A percentile compares a stretch with the other conserved stretches of the same genome.
Conservation (phyloP, 139 green algal genomes). For the Spirogloea muscicola region DNA sequence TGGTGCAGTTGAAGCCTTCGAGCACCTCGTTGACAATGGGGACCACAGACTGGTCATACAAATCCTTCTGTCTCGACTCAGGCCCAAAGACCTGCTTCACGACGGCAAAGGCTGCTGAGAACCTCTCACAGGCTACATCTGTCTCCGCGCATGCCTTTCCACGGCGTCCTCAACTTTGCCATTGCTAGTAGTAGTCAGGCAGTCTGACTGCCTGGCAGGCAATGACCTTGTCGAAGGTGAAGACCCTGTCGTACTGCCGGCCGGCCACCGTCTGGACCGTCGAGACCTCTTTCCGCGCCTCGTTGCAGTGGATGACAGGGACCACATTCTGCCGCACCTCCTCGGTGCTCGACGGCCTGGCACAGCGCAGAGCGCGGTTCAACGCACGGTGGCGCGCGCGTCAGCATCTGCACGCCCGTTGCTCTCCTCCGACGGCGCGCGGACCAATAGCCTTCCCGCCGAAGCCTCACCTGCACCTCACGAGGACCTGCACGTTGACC, state of each 20-base stretch:
- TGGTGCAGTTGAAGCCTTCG: conserved; percentile 86
- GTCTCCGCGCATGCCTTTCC: too few species aligned
- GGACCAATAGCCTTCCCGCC: too few species aligned
- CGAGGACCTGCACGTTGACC: conserved; percentile 92
- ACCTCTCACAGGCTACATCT: too few species aligned
- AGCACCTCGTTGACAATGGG: conserved; percentile 95
- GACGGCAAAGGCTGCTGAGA: too few species aligned
- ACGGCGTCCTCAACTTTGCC: too few species aligned
- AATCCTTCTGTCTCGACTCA: conserved; percentile 72
- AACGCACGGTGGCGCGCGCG: too few species aligned
- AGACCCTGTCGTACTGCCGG: conserved; percentile 77
- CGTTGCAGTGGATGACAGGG: conserved; percentile 78
- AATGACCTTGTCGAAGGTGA: conserved; percentile 88
- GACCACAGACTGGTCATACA: conserved; percentile 80
- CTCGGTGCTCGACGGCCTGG: conserved; percentile 67
- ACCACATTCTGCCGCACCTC: conserved; percentile 63
- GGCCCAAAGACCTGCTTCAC: conserved; percentile 73
- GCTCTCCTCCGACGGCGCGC: too few species aligned
- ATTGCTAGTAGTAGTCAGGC: too few species aligned
- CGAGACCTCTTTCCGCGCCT: conserved; percentile 71
- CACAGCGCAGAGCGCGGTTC: too few species aligned
- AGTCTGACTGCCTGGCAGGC: too few species aligned
- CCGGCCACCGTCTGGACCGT: conserved; percentile 63
- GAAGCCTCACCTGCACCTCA: conserved; percentile 98
- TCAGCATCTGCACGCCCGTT: too few species aligned